Conservation (phyloP, 2,329 filamentous ascomycete species). For the Pseudocercospora fuligena region DNA sequence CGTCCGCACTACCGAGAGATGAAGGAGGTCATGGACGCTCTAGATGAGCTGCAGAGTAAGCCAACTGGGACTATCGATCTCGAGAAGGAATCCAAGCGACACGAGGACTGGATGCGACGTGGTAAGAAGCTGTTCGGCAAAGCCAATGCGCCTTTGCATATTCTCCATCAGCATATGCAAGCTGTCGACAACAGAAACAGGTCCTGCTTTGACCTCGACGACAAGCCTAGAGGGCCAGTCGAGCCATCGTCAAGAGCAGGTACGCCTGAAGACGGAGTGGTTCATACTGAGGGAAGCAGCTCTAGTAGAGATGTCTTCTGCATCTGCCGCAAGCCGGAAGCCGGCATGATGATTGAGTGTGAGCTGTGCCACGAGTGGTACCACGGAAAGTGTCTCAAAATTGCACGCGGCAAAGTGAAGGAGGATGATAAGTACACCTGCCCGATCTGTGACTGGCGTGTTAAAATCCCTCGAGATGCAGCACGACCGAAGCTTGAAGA, state of each 20-base stretch:
- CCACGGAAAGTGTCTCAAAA: conserved; percentile 97
- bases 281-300: conserved; percentile 52
- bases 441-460: conserved; percentile 95
- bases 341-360: conserved; percentile 99
- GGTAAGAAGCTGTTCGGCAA: conserved; percentile 98
- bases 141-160: conserved; percentile 94
- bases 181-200: conserved; percentile 87
- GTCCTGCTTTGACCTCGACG: conserved; percentile 88
- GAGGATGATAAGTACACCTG: conserved; percentile 99
- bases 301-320: conserved; percentile 84
- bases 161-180: conserved; percentile 91
- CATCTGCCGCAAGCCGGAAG: conserved; percentile 90
- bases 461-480: conserved; percentile 95
- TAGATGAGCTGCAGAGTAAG: conserved; percentile 90
- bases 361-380: conserved; percentile 99
- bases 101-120: conserved; percentile 98
- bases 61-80: conserved; percentile 88
- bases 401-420: conserved; percentile 95
- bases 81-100: conserved; percentile 89
- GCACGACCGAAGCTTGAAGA: conserved; percentile 95
- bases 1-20: conserved; percentile 88
- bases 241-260: conserved; percentile 90
- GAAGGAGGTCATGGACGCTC: conserved; percentile 82
- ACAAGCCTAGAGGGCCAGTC: conserved; percentile 86
- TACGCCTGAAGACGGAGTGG: conserved; percentile 54